These are phyloP conservation scores for Lactuca sativa DNA, from an alignment of 129 eudicot species.

Conservation along the genomic window DNA sequence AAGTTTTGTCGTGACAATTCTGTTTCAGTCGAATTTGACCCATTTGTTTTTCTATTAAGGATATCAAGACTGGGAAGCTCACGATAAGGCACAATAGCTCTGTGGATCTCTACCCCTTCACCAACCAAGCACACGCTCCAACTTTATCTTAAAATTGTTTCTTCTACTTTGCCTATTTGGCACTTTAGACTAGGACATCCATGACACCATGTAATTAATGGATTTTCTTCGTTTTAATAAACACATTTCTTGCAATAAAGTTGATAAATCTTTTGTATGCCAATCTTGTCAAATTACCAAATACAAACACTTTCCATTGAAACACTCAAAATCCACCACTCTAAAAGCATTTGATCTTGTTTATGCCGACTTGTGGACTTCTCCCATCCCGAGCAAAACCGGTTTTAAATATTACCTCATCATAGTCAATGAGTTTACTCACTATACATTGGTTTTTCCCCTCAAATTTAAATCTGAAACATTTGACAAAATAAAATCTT, in stretches of 20 bases:
- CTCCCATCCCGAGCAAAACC: neutral
- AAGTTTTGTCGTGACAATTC: neutral
- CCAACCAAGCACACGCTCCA: neutral
- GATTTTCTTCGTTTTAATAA: too few species aligned
- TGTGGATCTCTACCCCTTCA: neutral
- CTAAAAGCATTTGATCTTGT: neutral
- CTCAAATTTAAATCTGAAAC: too few species aligned
- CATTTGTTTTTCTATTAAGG: neutral
- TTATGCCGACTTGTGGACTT: neutral
- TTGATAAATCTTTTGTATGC: too few species aligned
- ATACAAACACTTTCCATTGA: neutral
- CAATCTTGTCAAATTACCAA: too few species aligned
- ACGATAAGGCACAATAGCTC: neutral
- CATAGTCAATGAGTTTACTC: neutral
- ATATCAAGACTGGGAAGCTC: neutral
- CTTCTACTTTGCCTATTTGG: neutral
- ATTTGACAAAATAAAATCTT: too few species aligned
- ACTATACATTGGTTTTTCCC: too few species aligned
- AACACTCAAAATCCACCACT: neutral
- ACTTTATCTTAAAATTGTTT: neutral
- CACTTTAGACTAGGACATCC: too few species aligned
- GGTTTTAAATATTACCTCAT: neutral
- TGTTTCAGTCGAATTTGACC: neutral
- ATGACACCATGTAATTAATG: too few species aligned
- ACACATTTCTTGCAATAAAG: too few species aligned